Base-by-base conservation (phyloP, 306 rosid species). In the Ormosia semicastrata region DNA sequence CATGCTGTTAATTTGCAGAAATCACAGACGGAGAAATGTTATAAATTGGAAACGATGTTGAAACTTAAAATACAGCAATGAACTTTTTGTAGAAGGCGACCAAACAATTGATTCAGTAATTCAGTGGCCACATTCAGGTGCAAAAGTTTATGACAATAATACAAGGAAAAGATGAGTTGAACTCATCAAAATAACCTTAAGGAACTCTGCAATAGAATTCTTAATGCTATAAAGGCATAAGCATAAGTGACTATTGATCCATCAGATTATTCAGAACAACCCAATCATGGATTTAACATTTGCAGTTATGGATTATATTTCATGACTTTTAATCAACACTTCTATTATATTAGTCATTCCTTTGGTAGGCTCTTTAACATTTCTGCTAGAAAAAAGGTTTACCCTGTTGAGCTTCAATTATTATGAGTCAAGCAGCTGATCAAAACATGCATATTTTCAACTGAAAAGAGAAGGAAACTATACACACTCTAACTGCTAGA, bases 1-100 rank as follows among this genome's bases (percentile, higher is more conserved):
- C 99, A 95, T 95, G 73, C 99, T 95, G 93, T 87, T 87, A 88
- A 66, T 76, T 90, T 89, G 43, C 87, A 91, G 58, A 85, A 88
- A 66, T 80, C 91, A 83, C 83, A 83, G 83, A 77, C 76, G 4
- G 7, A 41, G 33, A 39, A 24, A 79, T 66, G 70, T 72, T 40
- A 29, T 2, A 71, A 54, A 59, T 37, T 52, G 36, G 73, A 75
- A 29, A 24, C 24, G 24, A 24, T 24, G 24, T 24, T 24, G 24
- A 24, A 0, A 24, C 8, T 43, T 8, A 37, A 33, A 24, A 59
- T 24, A 15, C 50, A 65, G 1, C 32, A 65, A 65, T n/a, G 8
- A 36, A 5, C 8, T 33, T 63, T 63, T 57, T 7, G 10, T 5
- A 60, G 46, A 32, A 62, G 36, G 47, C 3, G 4, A n/a, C 71